Evolutionary conservation across 345 rosid genomes (phyloP).

Genomic region (Nasturtium officinale): DNA sequence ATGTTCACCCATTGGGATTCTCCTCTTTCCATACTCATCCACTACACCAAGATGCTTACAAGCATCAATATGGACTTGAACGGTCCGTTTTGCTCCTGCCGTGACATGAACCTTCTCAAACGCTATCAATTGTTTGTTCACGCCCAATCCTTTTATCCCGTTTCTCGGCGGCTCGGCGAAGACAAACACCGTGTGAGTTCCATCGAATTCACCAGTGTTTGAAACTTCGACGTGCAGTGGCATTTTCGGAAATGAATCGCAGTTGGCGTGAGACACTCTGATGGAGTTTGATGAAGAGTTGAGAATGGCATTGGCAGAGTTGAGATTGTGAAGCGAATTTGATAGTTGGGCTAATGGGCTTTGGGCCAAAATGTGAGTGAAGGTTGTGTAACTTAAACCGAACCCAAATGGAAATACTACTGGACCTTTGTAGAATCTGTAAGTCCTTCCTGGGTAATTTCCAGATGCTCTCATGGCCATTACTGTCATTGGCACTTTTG

Average conservation of each 20-base stretch:
- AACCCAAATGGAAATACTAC: slow-evolving; percentile 83
- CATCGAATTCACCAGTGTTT: slow-evolving; percentile 72
- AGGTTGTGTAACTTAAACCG: slow-evolving; percentile 72
- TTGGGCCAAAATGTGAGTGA: slow-evolving; percentile 48
- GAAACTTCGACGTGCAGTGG: slow-evolving; percentile 59
- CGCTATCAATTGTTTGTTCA: slow-evolving; percentile 62
- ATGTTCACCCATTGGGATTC: slow-evolving; percentile 89
- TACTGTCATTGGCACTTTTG: slow-evolving; percentile 81
- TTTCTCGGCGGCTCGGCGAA: slow-evolving; percentile 61
- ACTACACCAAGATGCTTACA: slow-evolving; percentile 83
- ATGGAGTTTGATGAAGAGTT: slow-evolving; percentile 47
- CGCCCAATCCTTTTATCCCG: slow-evolving; percentile 47
- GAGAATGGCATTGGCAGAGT: slow-evolving; percentile 44
- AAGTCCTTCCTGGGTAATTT: slow-evolving; percentile 88
- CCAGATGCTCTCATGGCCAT: slow-evolving; percentile 74
- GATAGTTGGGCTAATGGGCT: slow-evolving; percentile 56
- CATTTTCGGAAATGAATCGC: slow-evolving; percentile 46
- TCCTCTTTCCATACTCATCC: slow-evolving; percentile 73
- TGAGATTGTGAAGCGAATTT: slow-evolving; percentile 43
- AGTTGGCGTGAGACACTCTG: slow-evolving; percentile 60
- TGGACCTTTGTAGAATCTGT: slow-evolving; percentile 90
- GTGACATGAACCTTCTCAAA: slow-evolving; percentile 68
- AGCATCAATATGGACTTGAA: slow-evolving; percentile 57
- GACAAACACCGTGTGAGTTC: slow-evolving; percentile 75
- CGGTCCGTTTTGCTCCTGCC: slow-evolving; percentile 55